Evolutionary conservation across 371 early-diverging fungal genomes (phyloP).

Genomic region (Nematocida ausubeli): DNA sequence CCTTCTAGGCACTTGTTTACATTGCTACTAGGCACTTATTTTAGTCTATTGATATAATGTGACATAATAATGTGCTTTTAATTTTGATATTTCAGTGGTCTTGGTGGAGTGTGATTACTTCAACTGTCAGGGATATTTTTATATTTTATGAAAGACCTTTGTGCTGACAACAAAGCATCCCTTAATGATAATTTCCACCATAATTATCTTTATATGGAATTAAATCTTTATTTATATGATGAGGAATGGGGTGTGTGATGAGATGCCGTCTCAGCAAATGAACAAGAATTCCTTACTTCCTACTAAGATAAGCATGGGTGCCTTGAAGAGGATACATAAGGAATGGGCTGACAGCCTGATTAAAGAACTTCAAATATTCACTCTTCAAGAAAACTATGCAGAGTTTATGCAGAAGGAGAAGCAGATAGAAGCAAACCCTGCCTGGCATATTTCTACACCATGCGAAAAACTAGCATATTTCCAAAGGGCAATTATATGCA

Average conservation of each 20-base stretch:
- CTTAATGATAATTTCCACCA: no score
- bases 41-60: no score
- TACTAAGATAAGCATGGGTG: not conserved
- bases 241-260: not conserved
- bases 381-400: not conserved
- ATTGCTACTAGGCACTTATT: no score
- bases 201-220: no score
- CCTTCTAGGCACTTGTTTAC: no score
- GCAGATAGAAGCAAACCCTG: not conserved
- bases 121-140: no score
- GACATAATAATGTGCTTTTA: no score
- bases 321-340: not conserved
- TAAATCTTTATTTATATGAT: no score
- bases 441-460: slow-evolving; percentile 8
- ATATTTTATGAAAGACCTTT: no score
- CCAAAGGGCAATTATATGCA: not conserved
- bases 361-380: slow-evolving; percentile 10
- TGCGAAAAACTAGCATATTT: not conserved
- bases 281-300: not conserved
- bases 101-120: no score
- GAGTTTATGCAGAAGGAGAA: not conserved
- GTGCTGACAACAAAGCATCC: no score
- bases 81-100: no score
- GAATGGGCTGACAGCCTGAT: slow-evolving; percentile 6
- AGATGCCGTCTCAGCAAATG: not conserved